Percentiles rank a stretch among this genome's conserved stretches.
These are phyloP conservation scores for Eremochloa ophiuroides DNA, from an alignment of 176 grass and related monocot genomes.

Conservation along the genomic window DNA sequence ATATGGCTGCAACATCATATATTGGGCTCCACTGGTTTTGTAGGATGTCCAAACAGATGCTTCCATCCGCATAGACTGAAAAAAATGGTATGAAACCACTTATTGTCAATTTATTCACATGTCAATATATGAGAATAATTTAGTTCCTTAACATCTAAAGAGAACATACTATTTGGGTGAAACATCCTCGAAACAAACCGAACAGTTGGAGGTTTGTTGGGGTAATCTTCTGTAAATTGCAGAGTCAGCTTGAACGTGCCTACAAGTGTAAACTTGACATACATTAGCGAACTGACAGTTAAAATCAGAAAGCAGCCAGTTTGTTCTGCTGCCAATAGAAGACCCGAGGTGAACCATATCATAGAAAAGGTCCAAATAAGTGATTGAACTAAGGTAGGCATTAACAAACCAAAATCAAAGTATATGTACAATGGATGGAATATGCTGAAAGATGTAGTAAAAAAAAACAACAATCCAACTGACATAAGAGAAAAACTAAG, in stretches of 20 bases:
- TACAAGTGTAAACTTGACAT: slow-evolving; percentile 11
- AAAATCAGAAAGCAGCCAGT: not conserved
- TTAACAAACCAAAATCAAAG: not conserved
- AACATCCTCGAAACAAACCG: slow-evolving; percentile 95
- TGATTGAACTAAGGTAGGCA: not conserved
- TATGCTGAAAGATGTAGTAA: not conserved
- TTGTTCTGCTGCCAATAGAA: not conserved
- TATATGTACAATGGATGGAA: not conserved
- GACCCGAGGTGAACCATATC: not conserved
- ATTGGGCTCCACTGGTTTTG: slow-evolving; percentile 99
- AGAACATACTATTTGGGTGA: slow-evolving; percentile 87
- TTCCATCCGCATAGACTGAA: slow-evolving; percentile 92
- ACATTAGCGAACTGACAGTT: slow-evolving; percentile 13
- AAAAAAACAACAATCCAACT: not conserved
- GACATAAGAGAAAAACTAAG: not conserved
- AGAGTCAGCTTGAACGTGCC: slow-evolving; percentile 95
- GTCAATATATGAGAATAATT: not conserved
- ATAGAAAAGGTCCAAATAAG: not conserved
- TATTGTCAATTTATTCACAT: not conserved
- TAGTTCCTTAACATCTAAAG: not conserved
- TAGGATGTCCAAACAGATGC: slow-evolving; percentile 95
- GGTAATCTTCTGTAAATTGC: slow-evolving; percentile 88
- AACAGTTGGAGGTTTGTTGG: slow-evolving; percentile 94
- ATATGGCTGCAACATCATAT: slow-evolving; percentile 97
- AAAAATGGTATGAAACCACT: slow-evolving; percentile 2